These are phyloP conservation scores for Rhodofomes roseus DNA, from an alignment of 1,284 basidiomycete species.

Conservation along the genomic window DNA sequence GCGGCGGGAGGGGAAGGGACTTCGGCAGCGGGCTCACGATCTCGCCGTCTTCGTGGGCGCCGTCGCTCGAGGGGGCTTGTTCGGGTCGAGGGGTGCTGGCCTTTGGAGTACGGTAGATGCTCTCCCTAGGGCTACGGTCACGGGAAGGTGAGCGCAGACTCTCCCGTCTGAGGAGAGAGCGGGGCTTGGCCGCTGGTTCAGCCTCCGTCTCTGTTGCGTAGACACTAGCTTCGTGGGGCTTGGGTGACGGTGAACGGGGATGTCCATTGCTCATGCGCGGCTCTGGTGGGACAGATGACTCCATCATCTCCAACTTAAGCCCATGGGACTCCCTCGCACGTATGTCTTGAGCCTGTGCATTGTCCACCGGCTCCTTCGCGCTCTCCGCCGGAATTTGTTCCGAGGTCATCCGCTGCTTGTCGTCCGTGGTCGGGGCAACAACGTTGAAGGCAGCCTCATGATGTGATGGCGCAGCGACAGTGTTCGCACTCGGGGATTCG, in stretches of 20 bases:
- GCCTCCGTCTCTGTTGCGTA: background rate
- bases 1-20: conserved; percentile 28
- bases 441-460: background rate
- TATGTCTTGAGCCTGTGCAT: background rate
- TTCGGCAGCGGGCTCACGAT: conserved; percentile 37
- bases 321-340: background rate
- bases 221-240: background rate
- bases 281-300: background rate
- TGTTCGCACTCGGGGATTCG: background rate
- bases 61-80: conserved; percentile 16
- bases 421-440: background rate
- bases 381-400: background rate
- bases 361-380: background rate
- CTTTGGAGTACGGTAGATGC: background rate
- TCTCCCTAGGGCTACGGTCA: background rate
- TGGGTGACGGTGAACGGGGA: background rate
- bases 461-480: background rate
- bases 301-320: background rate
- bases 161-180: background rate
- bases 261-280: background rate
- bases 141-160: conserved; percentile 26
- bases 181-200: background rate
- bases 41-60: conserved; percentile 53
- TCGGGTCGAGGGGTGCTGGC: background rate
- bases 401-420: background rate